A percentile compares a stretch with the other conserved stretches of the same genome.
Conservation (phyloP, 106 monocot species). For the Dioscorea alata region DNA sequence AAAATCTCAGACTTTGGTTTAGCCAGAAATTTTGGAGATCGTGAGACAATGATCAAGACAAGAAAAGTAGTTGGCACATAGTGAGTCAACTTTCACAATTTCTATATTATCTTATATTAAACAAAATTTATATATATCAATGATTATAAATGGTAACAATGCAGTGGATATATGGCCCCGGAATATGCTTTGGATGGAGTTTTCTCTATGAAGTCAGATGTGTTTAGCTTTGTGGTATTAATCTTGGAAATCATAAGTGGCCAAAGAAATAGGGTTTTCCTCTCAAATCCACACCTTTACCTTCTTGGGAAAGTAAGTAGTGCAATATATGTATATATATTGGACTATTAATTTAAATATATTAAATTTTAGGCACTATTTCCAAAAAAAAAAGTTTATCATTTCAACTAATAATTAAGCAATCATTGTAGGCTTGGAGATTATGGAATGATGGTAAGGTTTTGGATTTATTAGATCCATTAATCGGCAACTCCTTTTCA, state of each 20-base stretch:
- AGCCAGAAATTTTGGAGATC: slow-evolving; percentile 13
- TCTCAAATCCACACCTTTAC: neutral
- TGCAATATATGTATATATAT: neutral
- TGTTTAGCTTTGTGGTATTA: slow-evolving; percentile 31
- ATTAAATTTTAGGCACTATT: too few species aligned
- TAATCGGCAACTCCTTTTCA: neutral
- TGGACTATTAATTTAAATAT: too few species aligned
- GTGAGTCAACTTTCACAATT: slow-evolving; percentile 7
- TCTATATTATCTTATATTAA: too few species aligned
- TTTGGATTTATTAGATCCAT: slow-evolving; percentile 24
- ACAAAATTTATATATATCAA: neutral
- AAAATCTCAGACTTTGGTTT: slow-evolving; percentile 33
- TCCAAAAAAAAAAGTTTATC: neutral
- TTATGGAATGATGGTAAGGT: slow-evolving; percentile 22
- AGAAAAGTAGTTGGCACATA: slow-evolving; percentile 13
- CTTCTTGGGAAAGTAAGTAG: slow-evolving; percentile 15
- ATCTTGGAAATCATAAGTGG: slow-evolving; percentile 36
- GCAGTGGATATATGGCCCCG: slow-evolving; percentile 42
- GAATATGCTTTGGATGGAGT: slow-evolving; percentile 29
- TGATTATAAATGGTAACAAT: neutral
- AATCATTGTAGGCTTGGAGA: slow-evolving; percentile 22
- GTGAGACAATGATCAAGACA: slow-evolving; percentile 10
- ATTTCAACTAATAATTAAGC: neutral
- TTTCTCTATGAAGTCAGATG: slow-evolving; percentile 35
- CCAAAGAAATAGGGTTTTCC: neutral